Evolutionary conservation across 2,329 filamentous ascomycete species (phyloP).

Genomic region (Tolypocladium nubicola): DNA sequence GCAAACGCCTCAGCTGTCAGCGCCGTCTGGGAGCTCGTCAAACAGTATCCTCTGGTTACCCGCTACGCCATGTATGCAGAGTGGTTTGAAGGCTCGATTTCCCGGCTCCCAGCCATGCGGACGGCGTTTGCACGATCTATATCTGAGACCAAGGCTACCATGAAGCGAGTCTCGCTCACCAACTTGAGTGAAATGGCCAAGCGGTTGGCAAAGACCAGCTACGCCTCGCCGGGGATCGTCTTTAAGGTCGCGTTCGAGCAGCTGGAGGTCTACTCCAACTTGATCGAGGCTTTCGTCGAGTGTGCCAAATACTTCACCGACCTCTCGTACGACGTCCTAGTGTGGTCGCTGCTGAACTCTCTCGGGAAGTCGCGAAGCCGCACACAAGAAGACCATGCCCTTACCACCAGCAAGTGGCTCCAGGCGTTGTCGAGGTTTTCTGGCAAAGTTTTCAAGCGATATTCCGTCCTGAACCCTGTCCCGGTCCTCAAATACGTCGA

Average conservation of each 20-base stretch:
- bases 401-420: constrained; percentile 83
- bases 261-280: constrained; percentile 87
- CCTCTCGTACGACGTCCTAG: constrained; percentile 83
- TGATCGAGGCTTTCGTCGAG: constrained; percentile 90
- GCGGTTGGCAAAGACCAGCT: constrained; percentile 82
- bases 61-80: constrained; percentile 88
- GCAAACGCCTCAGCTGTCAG: constrained; percentile 77
- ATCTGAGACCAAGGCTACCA: constrained; percentile 70
- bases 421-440: constrained; percentile 84
- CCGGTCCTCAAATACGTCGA: constrained; percentile 87
- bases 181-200: constrained; percentile 82
- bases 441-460: constrained; percentile 80
- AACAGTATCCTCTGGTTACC: constrained; percentile 62
- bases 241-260: constrained; percentile 83
- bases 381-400: constrained; percentile 50
- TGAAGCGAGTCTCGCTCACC: constrained; percentile 82
- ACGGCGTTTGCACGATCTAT: constrained; percentile 67
- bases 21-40: constrained; percentile 76
- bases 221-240: constrained; percentile 81
- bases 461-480: constrained; percentile 70
- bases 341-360: constrained; percentile 81
- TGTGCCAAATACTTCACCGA: constrained; percentile 91
- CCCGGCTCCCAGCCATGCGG: constrained; percentile 66
- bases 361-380: constrained; percentile 53
- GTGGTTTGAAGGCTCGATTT: constrained; percentile 76